Evolutionary conservation across 495 filamentous ascomycete genomes (phyloP).

Genomic region (Penicillium parvum): DNA sequence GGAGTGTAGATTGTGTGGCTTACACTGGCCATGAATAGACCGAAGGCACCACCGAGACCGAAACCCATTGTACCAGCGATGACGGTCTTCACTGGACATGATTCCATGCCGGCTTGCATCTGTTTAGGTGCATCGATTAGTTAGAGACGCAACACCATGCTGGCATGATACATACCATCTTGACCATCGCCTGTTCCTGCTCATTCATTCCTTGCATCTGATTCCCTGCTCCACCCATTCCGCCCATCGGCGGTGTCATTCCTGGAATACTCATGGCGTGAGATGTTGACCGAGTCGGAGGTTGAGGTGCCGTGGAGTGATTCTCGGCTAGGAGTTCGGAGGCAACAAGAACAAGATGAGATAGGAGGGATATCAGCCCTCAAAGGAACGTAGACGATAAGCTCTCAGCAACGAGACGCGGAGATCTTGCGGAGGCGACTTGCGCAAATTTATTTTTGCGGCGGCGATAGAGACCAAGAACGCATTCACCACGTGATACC

Average conservation of each 20-base stretch:
- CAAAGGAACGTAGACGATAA: conserved; percentile 5
- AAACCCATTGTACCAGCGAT: conserved; percentile 85
- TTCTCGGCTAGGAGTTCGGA: not conserved
- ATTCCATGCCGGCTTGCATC: conserved; percentile 85
- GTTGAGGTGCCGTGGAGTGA: not conserved
- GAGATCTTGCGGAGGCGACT: conserved; percentile 34
- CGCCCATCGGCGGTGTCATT: conserved; percentile 28
- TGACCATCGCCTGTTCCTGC: conserved; percentile 51
- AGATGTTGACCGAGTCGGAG: conserved; percentile 3
- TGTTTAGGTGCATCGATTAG: conserved; percentile 36
- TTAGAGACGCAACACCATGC: too few species aligned
- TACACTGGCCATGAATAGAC: conserved; percentile 92
- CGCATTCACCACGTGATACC: conserved; percentile 22
- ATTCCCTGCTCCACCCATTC: conserved; percentile 21
- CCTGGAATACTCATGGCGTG: conserved; percentile 47
- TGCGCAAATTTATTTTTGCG: conserved; percentile 35
- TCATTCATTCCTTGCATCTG: conserved; percentile 45
- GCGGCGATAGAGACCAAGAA: conserved; percentile 8
- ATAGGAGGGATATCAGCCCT: conserved; percentile 6
- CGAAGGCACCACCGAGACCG: conserved; percentile 85
- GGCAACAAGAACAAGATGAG: not conserved
- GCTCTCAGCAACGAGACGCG: conserved; percentile 10
- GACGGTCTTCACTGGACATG: conserved; percentile 76
- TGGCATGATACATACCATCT: conserved; percentile 43
- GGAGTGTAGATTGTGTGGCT: conserved; percentile 22